Percentiles rank a stretch among this genome's conserved stretches.
Evolutionary conservation across 805 yeast species (phyloP).

Genomic region (Saturnispora silvae): DNA sequence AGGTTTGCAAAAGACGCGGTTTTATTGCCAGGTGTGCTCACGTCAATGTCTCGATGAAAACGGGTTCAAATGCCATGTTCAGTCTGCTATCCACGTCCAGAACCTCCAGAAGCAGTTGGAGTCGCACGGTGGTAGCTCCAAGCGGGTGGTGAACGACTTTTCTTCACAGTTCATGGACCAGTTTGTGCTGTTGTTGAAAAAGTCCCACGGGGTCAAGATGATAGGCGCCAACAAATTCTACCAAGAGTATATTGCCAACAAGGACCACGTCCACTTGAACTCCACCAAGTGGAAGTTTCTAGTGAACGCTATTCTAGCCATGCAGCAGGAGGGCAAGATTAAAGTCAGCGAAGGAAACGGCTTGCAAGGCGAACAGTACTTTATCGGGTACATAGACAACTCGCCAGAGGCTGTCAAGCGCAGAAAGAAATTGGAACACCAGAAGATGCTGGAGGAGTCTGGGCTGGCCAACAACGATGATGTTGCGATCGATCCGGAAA

Average conservation of each 20-base stretch:
- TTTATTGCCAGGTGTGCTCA: constrained; percentile 84
- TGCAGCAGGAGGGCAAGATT: constrained; percentile 44
- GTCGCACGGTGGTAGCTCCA: constrained; percentile 28
- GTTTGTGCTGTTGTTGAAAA: constrained; percentile 51
- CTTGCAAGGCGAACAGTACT: constrained; percentile 27
- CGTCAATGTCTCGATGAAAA: constrained; percentile 95
- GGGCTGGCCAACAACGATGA: not conserved
- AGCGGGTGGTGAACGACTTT: constrained; percentile 38
- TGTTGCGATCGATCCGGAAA: not conserved
- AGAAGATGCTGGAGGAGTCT: not conserved
- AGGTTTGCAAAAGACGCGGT: constrained; percentile 78
- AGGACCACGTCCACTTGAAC: constrained; percentile 82
- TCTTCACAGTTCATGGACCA: constrained; percentile 50
- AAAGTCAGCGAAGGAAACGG: constrained; percentile 26
- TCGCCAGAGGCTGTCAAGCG: constrained; percentile 38
- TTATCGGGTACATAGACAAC: constrained; percentile 41
- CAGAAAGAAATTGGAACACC: constrained; percentile 30
- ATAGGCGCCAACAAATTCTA: constrained; percentile 79
- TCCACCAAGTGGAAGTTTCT: constrained; percentile 74
- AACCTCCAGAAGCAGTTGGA: constrained; percentile 38
- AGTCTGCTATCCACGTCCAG: constrained; percentile 66
- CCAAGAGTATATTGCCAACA: constrained; percentile 78
- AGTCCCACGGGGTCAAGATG: constrained; percentile 71
- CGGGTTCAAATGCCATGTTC: constrained; percentile 86
- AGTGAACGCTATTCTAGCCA: constrained; percentile 51